phyloP scores from a whole-genome alignment of 2,329 filamentous ascomycete genomes.

The Gnomoniopsis smithogilvyi region DNA sequence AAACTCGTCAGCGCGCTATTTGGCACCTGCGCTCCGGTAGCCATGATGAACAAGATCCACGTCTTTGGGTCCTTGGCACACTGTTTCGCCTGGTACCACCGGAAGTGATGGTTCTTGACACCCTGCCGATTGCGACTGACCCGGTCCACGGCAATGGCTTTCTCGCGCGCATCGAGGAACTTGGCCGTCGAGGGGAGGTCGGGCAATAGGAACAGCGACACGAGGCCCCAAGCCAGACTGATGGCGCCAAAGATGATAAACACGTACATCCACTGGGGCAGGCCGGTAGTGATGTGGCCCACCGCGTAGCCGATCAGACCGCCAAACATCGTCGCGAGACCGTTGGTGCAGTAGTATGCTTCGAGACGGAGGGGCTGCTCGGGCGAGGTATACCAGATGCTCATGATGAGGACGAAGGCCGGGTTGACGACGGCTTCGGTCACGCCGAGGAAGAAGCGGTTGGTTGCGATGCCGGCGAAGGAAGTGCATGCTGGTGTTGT shows the following conservation, averaged over 20 bases:
- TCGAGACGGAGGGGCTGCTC: constrained; percentile 52
- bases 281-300: constrained; percentile 52
- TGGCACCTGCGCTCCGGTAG: constrained; percentile 16
- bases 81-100: constrained; percentile 43
- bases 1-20: constrained; percentile 37
- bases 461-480: constrained; percentile 51
- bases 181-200: constrained; percentile 60
- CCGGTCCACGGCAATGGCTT: constrained; percentile 49
- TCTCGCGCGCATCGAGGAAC: constrained; percentile 57
- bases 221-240: constrained; percentile 52
- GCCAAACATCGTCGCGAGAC: constrained; percentile 60
- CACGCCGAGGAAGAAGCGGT: constrained; percentile 54
- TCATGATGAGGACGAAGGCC: constrained; percentile 53
- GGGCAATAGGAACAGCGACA: constrained; percentile 56
- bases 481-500: constrained; percentile 49
- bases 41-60: constrained; percentile 51
- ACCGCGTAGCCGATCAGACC: constrained; percentile 56
- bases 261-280: constrained; percentile 53
- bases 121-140: constrained; percentile 49
- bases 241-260: constrained; percentile 58
- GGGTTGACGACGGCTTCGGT: constrained; percentile 57
- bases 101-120: constrained; percentile 50
- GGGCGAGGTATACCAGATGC: constrained; percentile 46
- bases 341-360: constrained; percentile 53
- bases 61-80: constrained; percentile 52